Evolutionary conservation across 2,329 filamentous ascomycete genomes (phyloP).

Genomic region (Ophiostoma ips): DNA sequence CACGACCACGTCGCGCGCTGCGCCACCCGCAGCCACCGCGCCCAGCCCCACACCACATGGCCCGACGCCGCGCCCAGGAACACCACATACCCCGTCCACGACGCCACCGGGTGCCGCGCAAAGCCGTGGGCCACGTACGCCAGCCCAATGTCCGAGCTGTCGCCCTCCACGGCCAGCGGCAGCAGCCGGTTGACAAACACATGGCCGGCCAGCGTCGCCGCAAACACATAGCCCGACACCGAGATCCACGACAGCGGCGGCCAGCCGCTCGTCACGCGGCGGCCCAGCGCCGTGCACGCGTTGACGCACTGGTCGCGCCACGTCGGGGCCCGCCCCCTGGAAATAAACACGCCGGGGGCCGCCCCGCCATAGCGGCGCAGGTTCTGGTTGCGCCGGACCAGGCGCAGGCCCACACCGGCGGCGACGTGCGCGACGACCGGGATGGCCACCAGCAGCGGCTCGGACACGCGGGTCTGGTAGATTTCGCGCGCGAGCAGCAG

Average conservation of each 20-base stretch:
- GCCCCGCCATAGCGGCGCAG: conserved; percentile 62
- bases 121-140: conserved; percentile 80
- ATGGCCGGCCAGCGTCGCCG: conserved; percentile 55
- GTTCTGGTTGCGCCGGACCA: conserved; percentile 59
- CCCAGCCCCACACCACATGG: conserved; percentile 74
- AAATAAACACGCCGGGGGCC: conserved; percentile 32
- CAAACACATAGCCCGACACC: conserved; percentile 56
- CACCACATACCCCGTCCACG: conserved; percentile 55
- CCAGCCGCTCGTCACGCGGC: conserved; percentile 35
- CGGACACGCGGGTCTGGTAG: conserved; percentile 72
- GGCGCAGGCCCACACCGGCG: conserved; percentile 62
- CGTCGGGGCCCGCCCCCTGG: background rate
- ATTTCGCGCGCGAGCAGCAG: conserved; percentile 82
- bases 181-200: conserved; percentile 61
- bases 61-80: conserved; percentile 55
- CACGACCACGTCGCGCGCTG: conserved; percentile 37
- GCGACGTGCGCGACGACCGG: conserved; percentile 64
- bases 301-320: background rate
- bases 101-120: conserved; percentile 49
- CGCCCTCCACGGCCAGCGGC: conserved; percentile 65
- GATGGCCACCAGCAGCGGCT: conserved; percentile 64
- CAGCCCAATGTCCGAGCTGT: conserved; percentile 73
- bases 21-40: conserved; percentile 61
- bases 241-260: conserved; percentile 58
- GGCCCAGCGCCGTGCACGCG: background rate